These are phyloP conservation scores for Sporormia fimetaria DNA, from an alignment of 495 filamentous ascomycete genomes.

Conservation along the genomic window DNA sequence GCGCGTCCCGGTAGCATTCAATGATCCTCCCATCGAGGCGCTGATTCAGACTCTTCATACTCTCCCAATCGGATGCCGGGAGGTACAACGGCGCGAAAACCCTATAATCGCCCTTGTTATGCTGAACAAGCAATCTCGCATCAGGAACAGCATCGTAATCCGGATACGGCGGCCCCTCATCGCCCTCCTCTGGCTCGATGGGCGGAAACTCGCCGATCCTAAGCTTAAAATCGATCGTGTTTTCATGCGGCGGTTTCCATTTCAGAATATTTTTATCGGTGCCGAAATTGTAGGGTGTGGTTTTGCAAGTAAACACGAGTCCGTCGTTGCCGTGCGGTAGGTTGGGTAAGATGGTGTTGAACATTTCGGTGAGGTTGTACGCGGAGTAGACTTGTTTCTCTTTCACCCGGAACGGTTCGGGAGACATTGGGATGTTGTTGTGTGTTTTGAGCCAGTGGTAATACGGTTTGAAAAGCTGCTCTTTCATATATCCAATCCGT, in stretches of 20 bases:
- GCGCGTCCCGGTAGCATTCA: conserved; percentile 69
- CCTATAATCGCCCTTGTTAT: conserved; percentile 46
- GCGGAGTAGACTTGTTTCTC: conserved; percentile 79
- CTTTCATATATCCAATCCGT: conserved; percentile 73
- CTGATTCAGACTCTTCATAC: conserved; percentile 53
- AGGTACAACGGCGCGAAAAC: conserved; percentile 56
- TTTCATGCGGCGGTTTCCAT: conserved; percentile 90
- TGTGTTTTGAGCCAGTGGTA: conserved; percentile 48
- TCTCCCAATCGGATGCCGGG: conserved; percentile 70
- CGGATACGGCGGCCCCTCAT: conserved; percentile 33
- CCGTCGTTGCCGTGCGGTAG: conserved; percentile 91
- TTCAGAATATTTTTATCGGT: conserved; percentile 91
- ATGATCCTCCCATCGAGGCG: conserved; percentile 75
- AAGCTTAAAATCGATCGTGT: conserved; percentile 84
- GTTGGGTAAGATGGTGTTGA: conserved; percentile 66
- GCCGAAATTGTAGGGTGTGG: conserved; percentile 71
- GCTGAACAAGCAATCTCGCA: conserved; percentile 47
- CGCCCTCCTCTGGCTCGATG: conserved; percentile 48
- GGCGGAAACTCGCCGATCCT: conserved; percentile 58
- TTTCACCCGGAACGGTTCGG: conserved; percentile 67
- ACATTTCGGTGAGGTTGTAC: conserved; percentile 85
- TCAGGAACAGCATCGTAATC: conserved; percentile 52
- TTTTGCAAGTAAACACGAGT: conserved; percentile 88
- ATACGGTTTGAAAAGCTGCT: conserved; percentile 71
- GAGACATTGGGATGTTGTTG: conserved; percentile 56